Base-by-base conservation (phyloP, 495 filamentous ascomycete species). In the Lichina pygmaea region DNA sequence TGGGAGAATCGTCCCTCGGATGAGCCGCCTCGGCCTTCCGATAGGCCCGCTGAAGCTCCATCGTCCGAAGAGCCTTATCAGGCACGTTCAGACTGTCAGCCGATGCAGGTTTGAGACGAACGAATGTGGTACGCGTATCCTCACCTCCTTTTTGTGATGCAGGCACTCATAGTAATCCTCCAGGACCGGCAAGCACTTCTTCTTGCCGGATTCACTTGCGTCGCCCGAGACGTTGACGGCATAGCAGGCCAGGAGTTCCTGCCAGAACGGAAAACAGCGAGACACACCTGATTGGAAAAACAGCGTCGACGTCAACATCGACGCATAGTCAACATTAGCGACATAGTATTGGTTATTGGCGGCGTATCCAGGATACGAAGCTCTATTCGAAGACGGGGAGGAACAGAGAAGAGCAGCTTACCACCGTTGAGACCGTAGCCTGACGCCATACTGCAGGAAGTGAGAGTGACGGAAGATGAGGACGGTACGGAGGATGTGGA, bases 221-320 rank as follows among this genome's bases (percentile, higher is more conserved):
- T 49, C 48, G 33, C 52, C 32, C 37, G 41, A 48, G 41, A 60
- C 59, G 50, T 65, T 65, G 11, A 61, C 55, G 36, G 61, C 62
- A 53, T 65, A 65, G 58, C 62, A 65, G 45, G 62, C 62, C 43
- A 65, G 62, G 31, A 65, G 61, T 54, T 65, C 62, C 73, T 64
- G 89, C 91, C 91, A 99, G 73, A 94, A 99, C 58, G 82, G 80
- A 63, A 91, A 95, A 75, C 89, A 99, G 64, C 92, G 77, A 54
- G 73, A 75, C 49, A 74, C 78, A 54, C 83, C 86, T 93, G 46
- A 52, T 24, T 24, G 4, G 4, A 24, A 24, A 24, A 24, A 2
- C 24, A 24, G 24, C 4, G 24, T 24, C 24, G 4, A 24, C 24
- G 24, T 24, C 24, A 24, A 24, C 24, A 24, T 24, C 24, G 24